phyloP scores from a whole-genome alignment of 108 stramenopile genomes.

The Parmales sp. region DNA sequence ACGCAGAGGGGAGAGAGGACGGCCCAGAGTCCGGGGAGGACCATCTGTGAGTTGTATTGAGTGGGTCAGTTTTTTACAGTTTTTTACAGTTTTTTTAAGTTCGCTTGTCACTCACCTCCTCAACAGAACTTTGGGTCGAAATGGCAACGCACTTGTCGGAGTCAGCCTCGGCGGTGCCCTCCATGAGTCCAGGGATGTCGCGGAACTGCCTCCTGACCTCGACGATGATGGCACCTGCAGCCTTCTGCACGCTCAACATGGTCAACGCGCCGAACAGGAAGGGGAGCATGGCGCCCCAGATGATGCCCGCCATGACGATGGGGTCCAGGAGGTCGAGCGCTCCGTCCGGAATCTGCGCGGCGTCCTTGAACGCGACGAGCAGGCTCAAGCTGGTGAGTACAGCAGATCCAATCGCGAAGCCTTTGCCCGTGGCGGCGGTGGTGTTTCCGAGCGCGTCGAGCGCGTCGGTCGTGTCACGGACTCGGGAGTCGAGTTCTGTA shows the following conservation, averaged over 20 bases:
- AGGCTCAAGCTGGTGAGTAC: constrained; percentile 80
- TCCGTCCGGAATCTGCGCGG: constrained; percentile 10
- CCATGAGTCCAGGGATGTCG: constrained; percentile 55
- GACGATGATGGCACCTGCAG: constrained; percentile 84
- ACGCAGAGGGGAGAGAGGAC: constrained; percentile 55
- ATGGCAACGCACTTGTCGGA: constrained; percentile 66
- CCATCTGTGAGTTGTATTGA: constrained; percentile 39
- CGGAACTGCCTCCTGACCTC: constrained; percentile 88
- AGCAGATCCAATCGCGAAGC: constrained; percentile 93
- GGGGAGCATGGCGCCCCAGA: constrained; percentile 88
- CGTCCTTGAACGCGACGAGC: constrained; percentile 73
- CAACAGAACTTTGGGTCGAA: constrained; percentile 48
- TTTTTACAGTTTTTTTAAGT: too few species aligned
- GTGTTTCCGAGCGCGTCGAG: constrained; percentile 93
- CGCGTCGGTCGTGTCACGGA: constrained; percentile 83
- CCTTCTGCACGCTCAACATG: constrained; percentile 87
- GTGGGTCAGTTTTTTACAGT: neutral
- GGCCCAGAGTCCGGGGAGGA: constrained; percentile 58
- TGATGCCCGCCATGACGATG: constrained; percentile 65
- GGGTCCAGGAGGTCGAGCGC: constrained; percentile 32
- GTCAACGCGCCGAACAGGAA: constrained; percentile 93
- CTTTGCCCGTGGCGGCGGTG: constrained; percentile 91
- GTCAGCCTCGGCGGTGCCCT: constrained; percentile 66
- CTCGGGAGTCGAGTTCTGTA: constrained; percentile 58
- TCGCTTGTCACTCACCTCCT: too few species aligned